Base-by-base conservation (phyloP, 1,284 basidiomycete species). In the Thecaphora thlaspeos region DNA sequence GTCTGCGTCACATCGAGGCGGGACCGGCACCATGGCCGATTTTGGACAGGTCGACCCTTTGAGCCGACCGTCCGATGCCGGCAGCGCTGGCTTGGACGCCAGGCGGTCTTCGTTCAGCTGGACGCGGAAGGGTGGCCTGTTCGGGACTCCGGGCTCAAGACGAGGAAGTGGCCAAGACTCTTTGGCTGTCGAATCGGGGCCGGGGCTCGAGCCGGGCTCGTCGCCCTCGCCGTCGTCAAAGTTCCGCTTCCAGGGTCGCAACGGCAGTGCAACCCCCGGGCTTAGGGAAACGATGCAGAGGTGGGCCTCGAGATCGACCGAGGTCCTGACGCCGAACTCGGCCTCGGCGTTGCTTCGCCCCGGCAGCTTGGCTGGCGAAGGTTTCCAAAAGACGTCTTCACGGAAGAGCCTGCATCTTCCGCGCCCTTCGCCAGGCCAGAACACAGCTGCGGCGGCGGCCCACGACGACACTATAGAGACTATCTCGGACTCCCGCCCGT, bases 241-340 rank as follows among this genome's bases (percentile, higher is more conserved):
- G 17, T 60, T 53, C 2, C 57, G 53, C 4, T 64, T 60, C 39
- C 40, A 46, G 18, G 60, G 57, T 46, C 49, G 60, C 21, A 51
- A 48, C 7, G 42, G 51, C 5, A 50, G 37, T 17, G 44, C 32
- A 17, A 28, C 19, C 11, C 47, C 32, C n/a, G 44, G 41, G 34
- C 45, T 61, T 46, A 50, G 54, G 23, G 50, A 53, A 18, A 50
- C 59, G 22, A 61, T 61, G 51, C 49, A 60, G 43, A 40, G 53
- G 1, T 64, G 61, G 61, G 61, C 61, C 2, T 64, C 61, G 0
- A 56, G 56, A 5, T 64, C 61, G 22, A 64, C 61, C 4, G 61
- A 64, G n/a, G 52, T 56, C 22, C 50, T 64, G 14, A 36, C 36
- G 11, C 21, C 44, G 2, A 12, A 0, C 28, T 61, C 3, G 61